These are phyloP conservation scores for Allodekkera sacchari DNA, from an alignment of 805 yeast species.

Conservation along the genomic window DNA sequence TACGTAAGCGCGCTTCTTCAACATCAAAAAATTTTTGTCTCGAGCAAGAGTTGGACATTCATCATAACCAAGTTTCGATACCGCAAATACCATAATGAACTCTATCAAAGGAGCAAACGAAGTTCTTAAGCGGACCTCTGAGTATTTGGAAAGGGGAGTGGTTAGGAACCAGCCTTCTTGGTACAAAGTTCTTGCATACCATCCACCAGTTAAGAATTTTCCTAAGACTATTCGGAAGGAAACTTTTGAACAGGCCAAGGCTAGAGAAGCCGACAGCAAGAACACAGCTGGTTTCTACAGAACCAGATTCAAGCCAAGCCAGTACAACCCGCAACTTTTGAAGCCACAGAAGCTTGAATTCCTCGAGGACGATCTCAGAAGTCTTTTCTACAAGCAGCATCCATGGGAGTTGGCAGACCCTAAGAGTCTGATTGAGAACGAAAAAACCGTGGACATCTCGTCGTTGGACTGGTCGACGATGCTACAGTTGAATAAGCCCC, in stretches of 20 bases:
- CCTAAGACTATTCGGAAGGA: constrained; percentile 34
- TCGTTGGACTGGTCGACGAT: constrained; percentile 71
- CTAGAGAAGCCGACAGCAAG: constrained; percentile 12
- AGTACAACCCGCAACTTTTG: constrained; percentile 34
- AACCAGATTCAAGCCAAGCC: constrained; percentile 37
- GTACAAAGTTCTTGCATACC: constrained; percentile 75
- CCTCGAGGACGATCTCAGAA: constrained; percentile 75
- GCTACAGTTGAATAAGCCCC: constrained; percentile 60
- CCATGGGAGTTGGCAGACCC: constrained; percentile 98
- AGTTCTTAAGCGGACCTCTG: constrained; percentile 75
- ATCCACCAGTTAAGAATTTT: constrained; percentile 70
- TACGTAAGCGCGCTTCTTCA: too few relatives aligned
- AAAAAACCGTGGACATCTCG: constrained; percentile 41
- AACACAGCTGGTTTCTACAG: constrained; percentile 25
- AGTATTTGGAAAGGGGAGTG: constrained; percentile 63
- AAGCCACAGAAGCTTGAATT: constrained; percentile 47
- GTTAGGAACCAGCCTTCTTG: constrained; percentile 73
- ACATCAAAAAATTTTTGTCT: too few relatives aligned
- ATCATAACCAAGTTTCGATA: too few relatives aligned
- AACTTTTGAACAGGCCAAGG: constrained; percentile 15
- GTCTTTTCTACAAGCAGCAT: constrained; percentile 80
- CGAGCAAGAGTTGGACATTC: too few relatives aligned
- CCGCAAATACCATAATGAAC: too few relatives aligned
- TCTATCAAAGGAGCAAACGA: constrained; percentile 68
- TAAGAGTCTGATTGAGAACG: constrained; percentile 69